Conservation (phyloP, 2,329 filamentous ascomycete species). For the Trichophyton benhamiae region DNA sequence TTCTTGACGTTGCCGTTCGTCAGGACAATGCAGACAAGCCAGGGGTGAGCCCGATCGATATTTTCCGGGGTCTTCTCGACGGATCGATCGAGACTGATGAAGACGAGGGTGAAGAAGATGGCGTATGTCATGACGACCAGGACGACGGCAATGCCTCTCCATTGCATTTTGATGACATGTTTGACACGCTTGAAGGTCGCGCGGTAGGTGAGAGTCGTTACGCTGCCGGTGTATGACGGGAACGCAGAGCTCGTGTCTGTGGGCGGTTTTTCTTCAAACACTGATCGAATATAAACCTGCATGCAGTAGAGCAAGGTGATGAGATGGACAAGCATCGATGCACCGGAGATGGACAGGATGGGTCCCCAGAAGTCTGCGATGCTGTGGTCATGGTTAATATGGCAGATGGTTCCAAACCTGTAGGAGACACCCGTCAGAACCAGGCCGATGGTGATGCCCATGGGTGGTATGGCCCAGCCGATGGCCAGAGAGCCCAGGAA, state of each 20-base stretch:
- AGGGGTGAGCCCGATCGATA: constrained; percentile 46
- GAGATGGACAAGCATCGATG: constrained; percentile 69
- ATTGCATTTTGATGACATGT: constrained; percentile 81
- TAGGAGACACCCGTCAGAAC: constrained; percentile 85
- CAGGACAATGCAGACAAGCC: constrained; percentile 58
- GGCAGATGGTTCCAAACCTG: constrained; percentile 80
- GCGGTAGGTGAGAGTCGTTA: constrained; percentile 66
- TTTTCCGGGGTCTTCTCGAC: constrained; percentile 46
- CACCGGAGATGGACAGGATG: constrained; percentile 61
- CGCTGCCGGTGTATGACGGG: constrained; percentile 62
- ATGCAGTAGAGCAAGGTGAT: constrained; percentile 83
- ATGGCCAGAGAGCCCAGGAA: constrained; percentile 71
- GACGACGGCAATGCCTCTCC: constrained; percentile 83
- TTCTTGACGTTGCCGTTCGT: constrained; percentile 48
- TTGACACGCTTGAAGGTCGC: constrained; percentile 79
- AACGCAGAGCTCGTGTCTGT: constrained; percentile 59
- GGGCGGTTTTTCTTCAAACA: constrained; percentile 58
- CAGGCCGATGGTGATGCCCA: constrained; percentile 64
- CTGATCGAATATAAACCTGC: constrained; percentile 79
- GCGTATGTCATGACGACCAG: constrained; percentile 83
- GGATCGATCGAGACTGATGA: constrained; percentile 73
- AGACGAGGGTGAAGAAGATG: constrained; percentile 84
- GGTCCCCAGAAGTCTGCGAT: constrained; percentile 84
- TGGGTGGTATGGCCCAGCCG: constrained; percentile 72
- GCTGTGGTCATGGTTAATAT: constrained; percentile 82